Conservation (phyloP, 108 stramenopile species). For the Aureococcus anophagefferens region DNA sequence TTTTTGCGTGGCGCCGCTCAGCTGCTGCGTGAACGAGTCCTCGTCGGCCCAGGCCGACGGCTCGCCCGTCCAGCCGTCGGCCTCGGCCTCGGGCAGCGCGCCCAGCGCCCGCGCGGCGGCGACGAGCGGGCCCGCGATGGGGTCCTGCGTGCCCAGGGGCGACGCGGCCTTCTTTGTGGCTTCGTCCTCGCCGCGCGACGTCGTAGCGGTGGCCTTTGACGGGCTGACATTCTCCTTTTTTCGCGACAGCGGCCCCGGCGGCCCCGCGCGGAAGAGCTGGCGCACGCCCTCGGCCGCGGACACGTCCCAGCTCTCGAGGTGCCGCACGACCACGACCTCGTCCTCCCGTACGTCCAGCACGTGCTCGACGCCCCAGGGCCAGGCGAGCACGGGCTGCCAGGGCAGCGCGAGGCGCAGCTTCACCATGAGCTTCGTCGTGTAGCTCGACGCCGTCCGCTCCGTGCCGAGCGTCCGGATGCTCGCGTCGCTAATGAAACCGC, state of each 20-base stretch:
- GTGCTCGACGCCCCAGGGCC: constrained; percentile 73
- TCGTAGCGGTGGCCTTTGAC: too few species aligned
- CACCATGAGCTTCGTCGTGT: constrained; percentile 58
- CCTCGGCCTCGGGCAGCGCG: background rate
- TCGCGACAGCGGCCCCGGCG: background rate
- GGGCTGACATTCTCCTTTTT: too few species aligned
- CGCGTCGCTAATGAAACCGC: constrained; percentile 47
- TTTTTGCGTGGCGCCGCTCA: background rate
- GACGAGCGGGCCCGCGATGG: background rate
- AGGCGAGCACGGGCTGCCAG: constrained; percentile 79
- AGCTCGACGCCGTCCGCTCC: background rate
- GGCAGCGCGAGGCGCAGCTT: constrained; percentile 73
- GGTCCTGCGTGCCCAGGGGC: background rate
- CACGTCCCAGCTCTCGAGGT: constrained; percentile 30
- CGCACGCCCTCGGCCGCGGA: background rate
- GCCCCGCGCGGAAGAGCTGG: background rate
- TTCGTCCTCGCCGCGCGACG: too few species aligned
- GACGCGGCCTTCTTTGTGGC: background rate
- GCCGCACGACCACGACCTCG: constrained; percentile 18
- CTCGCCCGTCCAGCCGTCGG: background rate
- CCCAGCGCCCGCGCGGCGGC: background rate
- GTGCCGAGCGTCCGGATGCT: background rate
- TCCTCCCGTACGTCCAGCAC: constrained; percentile 37
- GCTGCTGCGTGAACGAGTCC: background rate
- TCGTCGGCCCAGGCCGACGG: background rate